phyloP scores from a whole-genome alignment of 1,139 yeast genomes.

The Yamadazyma triangularis region DNA sequence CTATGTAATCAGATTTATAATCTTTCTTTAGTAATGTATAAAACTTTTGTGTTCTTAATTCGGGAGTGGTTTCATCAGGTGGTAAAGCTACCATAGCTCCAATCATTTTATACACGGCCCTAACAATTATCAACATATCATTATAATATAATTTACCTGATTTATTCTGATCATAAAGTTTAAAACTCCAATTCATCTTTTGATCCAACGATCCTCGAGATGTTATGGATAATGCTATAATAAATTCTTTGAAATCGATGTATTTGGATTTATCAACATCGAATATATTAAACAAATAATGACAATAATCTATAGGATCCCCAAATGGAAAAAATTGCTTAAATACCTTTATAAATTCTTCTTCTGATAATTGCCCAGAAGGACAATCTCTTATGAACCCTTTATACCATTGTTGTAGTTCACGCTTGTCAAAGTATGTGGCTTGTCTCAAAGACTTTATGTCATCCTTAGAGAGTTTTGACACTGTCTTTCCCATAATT shows the following conservation, averaged over 20 bases:
- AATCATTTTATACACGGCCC: conserved; percentile 89
- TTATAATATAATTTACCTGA: conserved; percentile 71
- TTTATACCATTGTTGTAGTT: conserved; percentile 96
- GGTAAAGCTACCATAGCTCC: conserved; percentile 91
- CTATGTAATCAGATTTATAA: conserved; percentile 56
- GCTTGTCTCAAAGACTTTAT: conserved; percentile 75
- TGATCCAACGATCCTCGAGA: conserved; percentile 87
- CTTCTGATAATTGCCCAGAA: conserved; percentile 78
- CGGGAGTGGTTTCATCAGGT: conserved; percentile 93
- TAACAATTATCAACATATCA: conserved; percentile 76
- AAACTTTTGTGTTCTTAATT: conserved; percentile 75
- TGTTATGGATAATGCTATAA: conserved; percentile 81
- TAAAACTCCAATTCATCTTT: conserved; percentile 83
- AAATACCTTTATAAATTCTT: conserved; percentile 87
- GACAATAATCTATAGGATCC: conserved; percentile 89
- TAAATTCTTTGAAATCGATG: conserved; percentile 90
- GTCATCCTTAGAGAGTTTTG: conserved; percentile 90
- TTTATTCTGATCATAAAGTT: conserved; percentile 75
- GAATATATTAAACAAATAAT: conserved; percentile 81
- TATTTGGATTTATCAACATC: conserved; percentile 79
- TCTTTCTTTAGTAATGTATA: conserved; percentile 71
- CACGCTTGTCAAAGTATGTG: conserved; percentile 90
- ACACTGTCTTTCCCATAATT: conserved; percentile 98
- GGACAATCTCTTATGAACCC: conserved; percentile 95
- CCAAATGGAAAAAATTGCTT: conserved; percentile 98